These are phyloP conservation scores for peach (Prunus persica) DNA, from an alignment of 306 rosid species.

Conservation along the genomic window DNA sequence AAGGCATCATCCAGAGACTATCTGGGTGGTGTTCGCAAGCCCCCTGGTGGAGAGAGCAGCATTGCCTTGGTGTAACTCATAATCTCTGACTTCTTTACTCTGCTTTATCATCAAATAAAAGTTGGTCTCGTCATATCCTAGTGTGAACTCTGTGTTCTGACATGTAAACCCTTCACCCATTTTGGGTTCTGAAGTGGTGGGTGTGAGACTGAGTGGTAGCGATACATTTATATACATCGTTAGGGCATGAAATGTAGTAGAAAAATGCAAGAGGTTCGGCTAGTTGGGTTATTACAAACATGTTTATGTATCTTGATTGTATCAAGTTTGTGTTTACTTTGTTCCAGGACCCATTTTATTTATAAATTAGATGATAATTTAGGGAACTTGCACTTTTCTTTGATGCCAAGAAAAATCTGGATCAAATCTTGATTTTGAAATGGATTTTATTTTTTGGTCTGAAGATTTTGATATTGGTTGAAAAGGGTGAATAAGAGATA, in stretches of 20 bases:
- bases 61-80: constrained; percentile 64
- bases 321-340: constrained; percentile 8
- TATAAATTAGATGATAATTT: constrained; percentile 5
- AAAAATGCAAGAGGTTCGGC: constrained; percentile 10
- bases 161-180: constrained; percentile 3
- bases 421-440: background rate
- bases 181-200: constrained; percentile 10
- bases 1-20: constrained; percentile 65
- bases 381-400: background rate
- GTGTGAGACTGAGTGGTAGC: constrained; percentile 6
- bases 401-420: background rate
- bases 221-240: background rate
- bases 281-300: constrained; percentile 5
- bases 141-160: constrained; percentile 8
- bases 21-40: constrained; percentile 76
- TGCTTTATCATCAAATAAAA: background rate
- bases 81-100: background rate
- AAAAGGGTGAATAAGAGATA: background rate
- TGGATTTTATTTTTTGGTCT: background rate
- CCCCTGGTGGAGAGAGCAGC: constrained; percentile 97
- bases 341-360: background rate
- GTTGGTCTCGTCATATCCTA: background rate
- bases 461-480: too few species aligned
- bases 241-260: constrained; percentile 10
- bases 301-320: background rate